A percentile compares a stretch with the other conserved stretches of the same genome.
Conservation (phyloP, 2,329 filamentous ascomycete genomes). For the Corniculantispora saksenae region DNA sequence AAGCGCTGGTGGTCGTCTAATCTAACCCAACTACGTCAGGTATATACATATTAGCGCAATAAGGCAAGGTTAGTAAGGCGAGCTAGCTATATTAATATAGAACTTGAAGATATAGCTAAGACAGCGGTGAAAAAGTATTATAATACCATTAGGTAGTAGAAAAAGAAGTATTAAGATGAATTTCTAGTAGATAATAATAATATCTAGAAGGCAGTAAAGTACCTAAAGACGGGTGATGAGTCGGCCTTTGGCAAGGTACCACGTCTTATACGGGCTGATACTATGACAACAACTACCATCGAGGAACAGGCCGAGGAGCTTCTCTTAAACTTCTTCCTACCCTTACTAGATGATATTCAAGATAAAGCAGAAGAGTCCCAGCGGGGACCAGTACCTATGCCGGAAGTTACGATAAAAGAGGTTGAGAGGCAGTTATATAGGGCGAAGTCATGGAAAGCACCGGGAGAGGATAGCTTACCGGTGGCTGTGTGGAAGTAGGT, state of each 20-base stretch:
- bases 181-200: conserved; percentile 31
- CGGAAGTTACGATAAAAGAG: conserved; percentile 26
- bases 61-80: conserved; percentile 25
- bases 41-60: conserved; percentile 32
- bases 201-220: conserved; percentile 33
- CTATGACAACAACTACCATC: conserved; percentile 20
- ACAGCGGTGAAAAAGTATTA: conserved; percentile 29
- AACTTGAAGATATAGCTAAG: conserved; percentile 27
- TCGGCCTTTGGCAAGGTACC: conserved; percentile 28
- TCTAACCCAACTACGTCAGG: conserved; percentile 29
- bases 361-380: conserved; percentile 20
- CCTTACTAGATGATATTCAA: conserved; percentile 21
- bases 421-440: conserved; percentile 24
- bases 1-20: conserved; percentile 34
- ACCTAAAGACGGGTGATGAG: conserved; percentile 26
- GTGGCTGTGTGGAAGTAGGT: conserved; percentile 24
- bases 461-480: conserved; percentile 24
- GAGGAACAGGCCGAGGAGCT: conserved; percentile 25
- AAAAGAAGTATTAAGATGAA: conserved; percentile 27
- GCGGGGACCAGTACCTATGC: conserved; percentile 16
- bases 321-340: conserved; percentile 24
- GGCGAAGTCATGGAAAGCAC: conserved; percentile 27
- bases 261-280: conserved; percentile 24
- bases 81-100: conserved; percentile 15
- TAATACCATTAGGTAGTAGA: conserved; percentile 25